Evolutionary conservation across 345 rosid genomes (phyloP).

Genomic region (Moricandia moricandioides): DNA sequence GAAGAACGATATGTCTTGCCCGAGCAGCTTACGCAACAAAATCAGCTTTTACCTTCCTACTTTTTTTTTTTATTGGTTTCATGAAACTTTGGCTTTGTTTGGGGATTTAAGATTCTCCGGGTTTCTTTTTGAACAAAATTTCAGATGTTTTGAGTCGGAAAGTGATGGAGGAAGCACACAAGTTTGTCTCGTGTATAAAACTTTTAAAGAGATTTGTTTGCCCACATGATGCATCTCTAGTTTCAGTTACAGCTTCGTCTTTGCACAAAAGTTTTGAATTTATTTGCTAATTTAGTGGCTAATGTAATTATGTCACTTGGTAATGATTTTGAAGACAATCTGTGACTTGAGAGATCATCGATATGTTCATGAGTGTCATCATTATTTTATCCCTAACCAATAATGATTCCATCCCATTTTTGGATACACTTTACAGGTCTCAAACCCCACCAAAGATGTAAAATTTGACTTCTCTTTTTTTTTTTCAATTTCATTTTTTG

Average conservation of each 20-base stretch:
- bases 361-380: slow-evolving; percentile 11
- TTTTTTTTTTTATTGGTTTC: slow-evolving; percentile 23
- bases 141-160: slow-evolving; percentile 23
- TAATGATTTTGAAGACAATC: slow-evolving; percentile 1
- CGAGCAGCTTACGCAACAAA: slow-evolving; percentile 20
- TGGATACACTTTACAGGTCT: slow-evolving; percentile 12
- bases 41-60: slow-evolving; percentile 13
- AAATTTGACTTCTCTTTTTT: slow-evolving; percentile 18
- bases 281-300: slow-evolving; percentile 1
- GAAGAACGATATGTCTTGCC: background rate
- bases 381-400: slow-evolving; percentile 24
- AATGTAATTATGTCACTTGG: background rate
- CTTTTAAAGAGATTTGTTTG: slow-evolving; percentile 8
- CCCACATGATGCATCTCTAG: slow-evolving; percentile 7
- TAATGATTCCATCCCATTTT: slow-evolving; percentile 31
- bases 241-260: slow-evolving; percentile 14
- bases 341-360: slow-evolving; percentile 18
- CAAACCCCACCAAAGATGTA: slow-evolving; percentile 6
- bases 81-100: slow-evolving; percentile 24
- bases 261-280: slow-evolving; percentile 24
- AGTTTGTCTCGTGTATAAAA: slow-evolving; percentile 16
- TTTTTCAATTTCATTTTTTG: background rate
- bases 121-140: slow-evolving; percentile 30
- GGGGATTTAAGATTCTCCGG: slow-evolving; percentile 22
- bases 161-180: slow-evolving; percentile 18